Conservation (phyloP, 2,329 filamentous ascomycete species). For the Scytalidium lignicola region DNA sequence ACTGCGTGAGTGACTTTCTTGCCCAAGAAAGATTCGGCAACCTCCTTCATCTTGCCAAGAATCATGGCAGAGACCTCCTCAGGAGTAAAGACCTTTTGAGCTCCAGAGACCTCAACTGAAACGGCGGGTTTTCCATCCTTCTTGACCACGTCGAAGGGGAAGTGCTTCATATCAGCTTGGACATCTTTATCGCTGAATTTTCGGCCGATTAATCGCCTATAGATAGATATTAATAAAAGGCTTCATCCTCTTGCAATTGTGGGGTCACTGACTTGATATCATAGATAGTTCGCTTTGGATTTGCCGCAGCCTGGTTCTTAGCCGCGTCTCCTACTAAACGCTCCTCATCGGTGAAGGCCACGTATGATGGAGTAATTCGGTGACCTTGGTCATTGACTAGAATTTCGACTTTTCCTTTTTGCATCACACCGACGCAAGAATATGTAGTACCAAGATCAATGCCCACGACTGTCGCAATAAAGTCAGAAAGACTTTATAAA, state of each 20-base stretch:
- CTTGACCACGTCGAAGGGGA: constrained; percentile 90
- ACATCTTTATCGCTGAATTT: constrained; percentile 82
- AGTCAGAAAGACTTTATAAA: constrained; percentile 7
- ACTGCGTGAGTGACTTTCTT: constrained; percentile 84
- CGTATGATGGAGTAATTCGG: constrained; percentile 92
- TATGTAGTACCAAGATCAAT: constrained; percentile 92
- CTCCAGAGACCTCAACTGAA: constrained; percentile 62
- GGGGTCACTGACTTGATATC: constrained; percentile 71
- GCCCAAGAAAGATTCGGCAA: constrained; percentile 72
- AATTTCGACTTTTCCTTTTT: constrained; percentile 92
- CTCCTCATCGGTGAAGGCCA: constrained; percentile 95
- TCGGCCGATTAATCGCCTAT: constrained; percentile 76
- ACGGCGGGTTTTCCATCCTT: constrained; percentile 88
- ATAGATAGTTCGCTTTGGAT: constrained; percentile 71
- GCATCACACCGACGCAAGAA: constrained; percentile 92
- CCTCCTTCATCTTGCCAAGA: constrained; percentile 79
- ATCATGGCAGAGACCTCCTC: constrained; percentile 81
- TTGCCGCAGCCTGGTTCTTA: constrained; percentile 87
- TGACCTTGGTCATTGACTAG: constrained; percentile 95
- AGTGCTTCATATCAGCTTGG: constrained; percentile 94
- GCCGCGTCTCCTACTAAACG: constrained; percentile 94
- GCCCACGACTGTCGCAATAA: constrained; percentile 64
- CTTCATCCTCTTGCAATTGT: constrained; percentile 1
- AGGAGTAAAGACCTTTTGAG: constrained; percentile 69
- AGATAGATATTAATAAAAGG: constrained; percentile 28